Evolutionary conservation across 2,329 filamentous ascomycete species (phyloP), one percentile per base, ranked within the genome.

Genomic region (Thermoascus crustaceus): DNA sequence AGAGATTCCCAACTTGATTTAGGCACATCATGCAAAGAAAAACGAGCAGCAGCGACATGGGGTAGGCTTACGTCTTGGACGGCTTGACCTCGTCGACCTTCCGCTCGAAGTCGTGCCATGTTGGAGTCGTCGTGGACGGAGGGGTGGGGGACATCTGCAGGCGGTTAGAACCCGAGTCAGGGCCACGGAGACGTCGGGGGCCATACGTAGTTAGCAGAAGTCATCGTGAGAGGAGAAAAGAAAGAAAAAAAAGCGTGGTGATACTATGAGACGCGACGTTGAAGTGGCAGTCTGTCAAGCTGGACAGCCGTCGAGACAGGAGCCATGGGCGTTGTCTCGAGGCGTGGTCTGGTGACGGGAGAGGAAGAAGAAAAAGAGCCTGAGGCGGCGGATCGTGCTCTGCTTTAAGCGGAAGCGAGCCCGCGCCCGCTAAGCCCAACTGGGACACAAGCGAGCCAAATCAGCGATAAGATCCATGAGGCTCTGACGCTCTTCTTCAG

Each of bases 1-100:
- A 98, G 93, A 98, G 91, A 98, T 98, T 98, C 91, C 91, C 91
- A 98, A 78, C 76, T 94, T 93, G 81, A 85, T 80, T 80, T 60
- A 40, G 42, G 73, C 71, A 57, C 76, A 85, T 93, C 88, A 94
- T 94, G 78, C 70, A 52, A 68, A 55, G 49, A 54, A 54, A 53
- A 46, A 53, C 43, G 30, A 36, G 20, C 33, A 36, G 54, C 30
- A 42, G 38, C 18, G 35, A 37, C 34, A 30, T 9, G 34, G 37
- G 25, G 40, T 31, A 31, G 27, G 74, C 81, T 67, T 80, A 94
- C 91, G 80, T 85, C 66, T 96, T 98, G 21, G 84, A 83, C 32
- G 85, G 78, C 56, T 86, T 89, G 51, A 88, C 78, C 48, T 88
- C 82, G 49, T 88, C 82, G 39, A 93, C 78, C 56, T 85, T 84